A percentile compares a stretch with the other conserved stretches of the same genome.
These are phyloP conservation scores for Colletotrichum gloeosporioides DNA, from an alignment of 2,329 filamentous ascomycete species.

Conservation along the genomic window DNA sequence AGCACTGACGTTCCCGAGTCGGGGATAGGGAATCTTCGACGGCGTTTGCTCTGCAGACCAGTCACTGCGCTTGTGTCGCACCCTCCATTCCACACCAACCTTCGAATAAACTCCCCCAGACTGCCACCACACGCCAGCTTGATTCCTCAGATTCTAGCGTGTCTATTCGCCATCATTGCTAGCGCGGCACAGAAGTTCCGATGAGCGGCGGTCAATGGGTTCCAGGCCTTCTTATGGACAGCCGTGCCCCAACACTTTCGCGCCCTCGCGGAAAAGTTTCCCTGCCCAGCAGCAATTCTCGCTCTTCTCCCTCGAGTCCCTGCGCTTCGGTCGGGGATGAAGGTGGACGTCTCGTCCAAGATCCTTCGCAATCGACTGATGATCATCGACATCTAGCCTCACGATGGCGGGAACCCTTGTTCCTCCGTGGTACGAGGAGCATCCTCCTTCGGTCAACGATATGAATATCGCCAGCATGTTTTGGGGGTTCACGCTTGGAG, in stretches of 20 bases:
- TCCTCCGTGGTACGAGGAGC: constrained; percentile 13
- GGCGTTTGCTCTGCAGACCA: not conserved
- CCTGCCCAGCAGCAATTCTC: not conserved
- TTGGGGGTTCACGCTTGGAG: constrained; percentile 41
- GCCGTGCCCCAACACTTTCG: not conserved
- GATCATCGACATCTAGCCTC: not conserved
- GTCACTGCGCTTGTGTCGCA: not conserved
- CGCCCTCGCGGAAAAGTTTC: not conserved
- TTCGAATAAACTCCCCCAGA: not conserved
- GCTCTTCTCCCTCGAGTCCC: not conserved
- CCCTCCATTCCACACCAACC: not conserved
- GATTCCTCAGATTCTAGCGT: not conserved
- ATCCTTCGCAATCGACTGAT: not conserved
- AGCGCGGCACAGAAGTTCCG: constrained; percentile 4
- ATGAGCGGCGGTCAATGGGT: not conserved
- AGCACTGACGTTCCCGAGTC: not conserved
- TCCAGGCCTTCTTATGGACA: not conserved
- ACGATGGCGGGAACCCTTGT: constrained; percentile 14
- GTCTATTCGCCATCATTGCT: not conserved
- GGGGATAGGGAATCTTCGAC: not conserved
- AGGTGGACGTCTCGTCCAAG: not conserved
- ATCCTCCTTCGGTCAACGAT: constrained; percentile 27
- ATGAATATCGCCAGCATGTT: constrained; percentile 39
- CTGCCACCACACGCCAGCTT: not conserved
- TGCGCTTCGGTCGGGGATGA: not conserved